A percentile compares a stretch with the other conserved stretches of the same genome.
Conservation (phyloP, 116 monocot genomes). For the Phalaenopsis hybrid region DNA sequence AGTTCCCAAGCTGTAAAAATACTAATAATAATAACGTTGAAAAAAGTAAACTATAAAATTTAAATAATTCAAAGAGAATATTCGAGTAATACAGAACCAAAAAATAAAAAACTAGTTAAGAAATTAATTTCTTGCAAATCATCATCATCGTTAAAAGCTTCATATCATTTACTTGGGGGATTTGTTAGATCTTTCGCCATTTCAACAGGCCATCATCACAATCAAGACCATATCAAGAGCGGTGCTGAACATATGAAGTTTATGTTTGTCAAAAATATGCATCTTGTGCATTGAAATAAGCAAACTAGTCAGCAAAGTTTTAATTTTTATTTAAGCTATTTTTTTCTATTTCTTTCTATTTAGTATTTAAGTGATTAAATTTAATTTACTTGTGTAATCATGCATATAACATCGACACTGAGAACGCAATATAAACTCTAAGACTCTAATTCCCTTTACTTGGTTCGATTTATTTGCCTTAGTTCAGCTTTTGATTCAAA, state of each 20-base stretch:
- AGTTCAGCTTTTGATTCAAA: too few relatives aligned
- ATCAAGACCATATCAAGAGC: not conserved
- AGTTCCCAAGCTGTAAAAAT: slow-evolving; percentile 74
- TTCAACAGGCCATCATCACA: not conserved
- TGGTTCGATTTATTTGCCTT: not conserved
- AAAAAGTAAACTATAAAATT: not conserved
- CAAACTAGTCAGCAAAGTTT: not conserved
- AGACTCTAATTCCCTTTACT: not conserved
- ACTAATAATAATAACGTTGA: not conserved
- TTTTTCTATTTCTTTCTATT: not conserved
- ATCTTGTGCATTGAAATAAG: not conserved
- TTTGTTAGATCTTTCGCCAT: not conserved
- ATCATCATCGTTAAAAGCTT: not conserved
- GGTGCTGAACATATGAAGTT: too few relatives aligned
- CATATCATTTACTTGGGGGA: not conserved
- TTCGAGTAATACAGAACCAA: not conserved
- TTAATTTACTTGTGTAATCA: not conserved
- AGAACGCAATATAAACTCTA: not conserved
- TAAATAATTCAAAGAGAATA: not conserved
- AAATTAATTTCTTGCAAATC: not conserved
- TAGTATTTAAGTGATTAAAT: not conserved
- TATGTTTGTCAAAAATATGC: not conserved
- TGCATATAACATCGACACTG: not conserved
- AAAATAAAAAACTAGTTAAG: not conserved
- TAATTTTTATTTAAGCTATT: not conserved